Evolutionary conservation across 352 stramenopile species (phyloP).

Genomic region (Blastocystis hominis): DNA sequence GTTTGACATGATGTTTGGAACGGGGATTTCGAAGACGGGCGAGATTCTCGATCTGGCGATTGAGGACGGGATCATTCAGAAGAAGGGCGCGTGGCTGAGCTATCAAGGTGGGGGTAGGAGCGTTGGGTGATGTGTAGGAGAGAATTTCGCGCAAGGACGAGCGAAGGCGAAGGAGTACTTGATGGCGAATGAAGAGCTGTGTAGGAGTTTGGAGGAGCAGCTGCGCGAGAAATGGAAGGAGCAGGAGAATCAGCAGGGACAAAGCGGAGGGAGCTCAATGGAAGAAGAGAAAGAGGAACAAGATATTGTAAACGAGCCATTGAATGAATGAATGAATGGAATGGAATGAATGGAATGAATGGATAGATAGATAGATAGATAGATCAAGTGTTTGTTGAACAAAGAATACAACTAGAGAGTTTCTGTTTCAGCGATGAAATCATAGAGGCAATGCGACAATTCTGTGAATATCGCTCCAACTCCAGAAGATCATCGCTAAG

Average conservation of each 20-base stretch:
- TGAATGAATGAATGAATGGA: background rate
- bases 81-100: constrained; percentile 59
- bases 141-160: constrained; percentile 69
- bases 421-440: background rate
- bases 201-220: constrained; percentile 61
- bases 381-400: background rate
- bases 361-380: background rate
- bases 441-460: background rate
- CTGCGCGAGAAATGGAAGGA: constrained; percentile 38
- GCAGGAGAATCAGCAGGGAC: background rate
- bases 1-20: constrained; percentile 92
- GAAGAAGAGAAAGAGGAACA: background rate
- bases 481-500: background rate
- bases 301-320: background rate
- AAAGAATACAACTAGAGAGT: background rate
- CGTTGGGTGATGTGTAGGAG: background rate
- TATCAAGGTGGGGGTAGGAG: background rate
- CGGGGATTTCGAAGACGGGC: constrained; percentile 79
- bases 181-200: constrained; percentile 64
- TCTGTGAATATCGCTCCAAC: background rate
- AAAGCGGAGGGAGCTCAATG: too few species aligned
- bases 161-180: constrained; percentile 66
- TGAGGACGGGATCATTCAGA: constrained; percentile 53
- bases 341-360: background rate
- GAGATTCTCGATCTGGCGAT: constrained; percentile 68